Conservation (phyloP, 1,284 basidiomycete species). For the Pseudozyma thailandica region DNA sequence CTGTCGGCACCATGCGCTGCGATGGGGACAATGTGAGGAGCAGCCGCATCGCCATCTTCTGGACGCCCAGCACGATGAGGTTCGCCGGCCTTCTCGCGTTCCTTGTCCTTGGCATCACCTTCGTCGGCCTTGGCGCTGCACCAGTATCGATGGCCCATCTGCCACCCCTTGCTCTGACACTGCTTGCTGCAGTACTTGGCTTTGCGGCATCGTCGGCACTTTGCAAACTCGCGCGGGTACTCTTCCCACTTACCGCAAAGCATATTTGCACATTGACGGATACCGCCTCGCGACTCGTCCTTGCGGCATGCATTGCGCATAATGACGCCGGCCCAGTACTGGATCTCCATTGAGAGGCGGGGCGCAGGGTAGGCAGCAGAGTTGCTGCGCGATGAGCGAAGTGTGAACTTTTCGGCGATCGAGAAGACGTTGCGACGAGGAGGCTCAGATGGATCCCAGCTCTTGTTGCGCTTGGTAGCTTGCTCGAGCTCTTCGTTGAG, state of each 20-base stretch:
- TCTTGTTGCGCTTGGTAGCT: conserved; percentile 42
- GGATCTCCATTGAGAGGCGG: conserved; percentile 88
- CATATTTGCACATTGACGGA: conserved; percentile 95
- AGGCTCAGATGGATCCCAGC: conserved; percentile 59
- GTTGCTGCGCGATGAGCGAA: conserved; percentile 80
- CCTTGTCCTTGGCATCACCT: conserved; percentile 52
- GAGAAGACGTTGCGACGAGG: conserved; percentile 78
- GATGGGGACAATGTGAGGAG: conserved; percentile 23
- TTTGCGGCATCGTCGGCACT: conserved; percentile 93
- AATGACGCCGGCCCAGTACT: conserved; percentile 99
- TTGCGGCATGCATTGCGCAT: conserved; percentile 99
- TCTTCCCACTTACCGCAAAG: conserved; percentile 91
- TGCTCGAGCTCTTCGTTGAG: conserved; percentile 46
- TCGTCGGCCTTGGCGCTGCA: conserved; percentile 65
- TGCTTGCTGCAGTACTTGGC: conserved; percentile 99
- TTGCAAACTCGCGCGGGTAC: conserved; percentile 94
- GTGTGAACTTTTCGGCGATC: conserved; percentile 94
- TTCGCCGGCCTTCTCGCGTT: conserved; percentile 30
- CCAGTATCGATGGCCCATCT: conserved; percentile 87
- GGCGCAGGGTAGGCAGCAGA: conserved; percentile 63
- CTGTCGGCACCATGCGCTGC: conserved; percentile 7
- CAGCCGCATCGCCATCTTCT: conserved; percentile 21
- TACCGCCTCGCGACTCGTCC: conserved; percentile 88
- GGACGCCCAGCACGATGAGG: conserved; percentile 14
- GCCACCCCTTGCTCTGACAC: conserved; percentile 97